Evolutionary conservation across 208 protist genomes (phyloP).

Genomic region (Naegleria fowleri): DNA sequence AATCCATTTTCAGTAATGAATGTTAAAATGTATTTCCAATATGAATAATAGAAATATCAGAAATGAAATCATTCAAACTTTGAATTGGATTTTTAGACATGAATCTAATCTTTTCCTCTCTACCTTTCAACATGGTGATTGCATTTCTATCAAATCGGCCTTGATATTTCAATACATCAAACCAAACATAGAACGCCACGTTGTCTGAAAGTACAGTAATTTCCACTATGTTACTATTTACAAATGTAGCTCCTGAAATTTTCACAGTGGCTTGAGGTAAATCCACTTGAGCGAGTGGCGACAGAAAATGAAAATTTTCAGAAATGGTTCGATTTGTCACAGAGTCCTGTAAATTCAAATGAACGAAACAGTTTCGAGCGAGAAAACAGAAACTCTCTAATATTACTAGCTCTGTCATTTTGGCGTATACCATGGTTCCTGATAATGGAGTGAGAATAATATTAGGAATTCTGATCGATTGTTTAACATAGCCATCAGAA

Average conservation of each 20-base stretch:
- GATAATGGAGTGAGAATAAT: not conserved
- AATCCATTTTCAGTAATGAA: too few relatives aligned
- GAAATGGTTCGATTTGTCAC: not conserved
- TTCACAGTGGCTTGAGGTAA: not conserved
- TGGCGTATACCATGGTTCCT: not conserved
- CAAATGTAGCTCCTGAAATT: not conserved
- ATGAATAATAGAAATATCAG: not conserved
- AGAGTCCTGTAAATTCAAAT: not conserved
- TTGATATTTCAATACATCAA: not conserved
- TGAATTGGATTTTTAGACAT: not conserved
- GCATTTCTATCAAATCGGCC: not conserved
- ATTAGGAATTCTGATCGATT: not conserved
- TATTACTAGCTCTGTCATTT: not conserved
- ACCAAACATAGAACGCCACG: not conserved
- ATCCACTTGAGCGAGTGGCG: not conserved
- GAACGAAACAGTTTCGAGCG: not conserved
- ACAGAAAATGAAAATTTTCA: not conserved
- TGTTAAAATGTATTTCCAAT: not conserved
- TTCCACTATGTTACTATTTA: not conserved
- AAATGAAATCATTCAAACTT: not conserved
- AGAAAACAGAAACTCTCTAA: not conserved
- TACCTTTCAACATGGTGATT: not conserved
- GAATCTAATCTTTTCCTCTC: not conserved
- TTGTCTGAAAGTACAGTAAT: not conserved
- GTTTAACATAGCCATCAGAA: not conserved